Conservation (phyloP, 352 stramenopile species). For the Phytophthora idaei region DNA sequence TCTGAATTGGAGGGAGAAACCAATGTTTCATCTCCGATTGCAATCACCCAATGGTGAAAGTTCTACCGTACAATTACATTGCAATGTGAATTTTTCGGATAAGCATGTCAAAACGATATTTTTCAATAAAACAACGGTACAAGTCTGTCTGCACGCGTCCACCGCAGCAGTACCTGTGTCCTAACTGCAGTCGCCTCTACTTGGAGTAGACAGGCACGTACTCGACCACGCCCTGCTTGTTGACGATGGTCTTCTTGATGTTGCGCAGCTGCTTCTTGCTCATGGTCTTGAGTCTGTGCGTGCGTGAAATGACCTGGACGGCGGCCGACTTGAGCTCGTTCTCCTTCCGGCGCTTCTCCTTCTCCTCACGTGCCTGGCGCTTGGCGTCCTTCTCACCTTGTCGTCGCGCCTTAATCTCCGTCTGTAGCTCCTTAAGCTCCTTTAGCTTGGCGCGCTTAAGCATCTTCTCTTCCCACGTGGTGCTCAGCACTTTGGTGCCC, state of each 20-base stretch:
- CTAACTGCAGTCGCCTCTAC: slow-evolving; percentile 35
- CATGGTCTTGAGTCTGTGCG: slow-evolving; percentile 90
- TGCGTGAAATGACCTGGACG: slow-evolving; percentile 89
- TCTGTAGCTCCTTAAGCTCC: slow-evolving; percentile 85
- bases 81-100: neutral
- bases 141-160: slow-evolving; percentile 11
- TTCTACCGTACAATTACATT: too few relatives aligned
- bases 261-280: slow-evolving; percentile 93
- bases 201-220: slow-evolving; percentile 89
- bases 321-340: slow-evolving; percentile 91
- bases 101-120: slow-evolving; percentile 19
- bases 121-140: slow-evolving; percentile 35
- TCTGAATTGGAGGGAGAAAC: too few relatives aligned
- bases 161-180: slow-evolving; percentile 6
- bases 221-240: slow-evolving; percentile 91
- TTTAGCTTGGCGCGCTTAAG: slow-evolving; percentile 76
- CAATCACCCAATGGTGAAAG: too few relatives aligned
- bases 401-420: slow-evolving; percentile 78
- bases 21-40: too few relatives aligned
- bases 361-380: slow-evolving; percentile 81
- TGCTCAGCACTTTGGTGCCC: slow-evolving; percentile 82
- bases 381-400: slow-evolving; percentile 78
- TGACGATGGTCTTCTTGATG: slow-evolving; percentile 92
- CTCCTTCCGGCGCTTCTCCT: slow-evolving; percentile 86
- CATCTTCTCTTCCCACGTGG: slow-evolving; percentile 89